Evolutionary conservation across 148 eudicot species (phyloP).

Genomic region (Simmondsia chinensis): DNA sequence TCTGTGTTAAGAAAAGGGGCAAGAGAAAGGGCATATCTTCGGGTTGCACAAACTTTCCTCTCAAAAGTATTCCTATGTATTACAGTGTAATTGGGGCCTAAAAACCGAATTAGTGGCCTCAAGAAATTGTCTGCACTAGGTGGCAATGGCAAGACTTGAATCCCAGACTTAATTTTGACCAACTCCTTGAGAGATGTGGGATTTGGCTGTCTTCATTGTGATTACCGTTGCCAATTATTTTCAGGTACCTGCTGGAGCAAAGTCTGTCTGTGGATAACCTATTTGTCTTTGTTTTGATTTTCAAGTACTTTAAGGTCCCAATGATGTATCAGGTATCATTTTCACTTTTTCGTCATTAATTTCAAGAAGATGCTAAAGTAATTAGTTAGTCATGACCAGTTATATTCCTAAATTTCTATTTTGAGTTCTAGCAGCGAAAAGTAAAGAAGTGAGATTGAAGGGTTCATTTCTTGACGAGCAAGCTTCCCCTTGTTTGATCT

Average conservation of each 20-base stretch:
- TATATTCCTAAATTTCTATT: neutral
- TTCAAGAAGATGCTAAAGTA: no score
- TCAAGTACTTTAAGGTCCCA: constrained; percentile 96
- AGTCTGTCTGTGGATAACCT: constrained; percentile 97
- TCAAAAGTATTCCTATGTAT: no score
- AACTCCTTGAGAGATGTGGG: neutral
- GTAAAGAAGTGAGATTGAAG: no score
- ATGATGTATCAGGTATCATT: constrained; percentile 55
- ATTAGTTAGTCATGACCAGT: constrained; percentile 3
- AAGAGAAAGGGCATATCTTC: no score
- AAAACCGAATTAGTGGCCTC: no score
- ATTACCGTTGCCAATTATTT: constrained; percentile 6
- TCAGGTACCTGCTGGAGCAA: constrained; percentile 91
- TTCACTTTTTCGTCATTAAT: no score
- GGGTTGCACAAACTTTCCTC: no score
- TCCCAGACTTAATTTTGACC: no score
- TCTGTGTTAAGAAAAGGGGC: no score
- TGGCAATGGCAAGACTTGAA: no score
- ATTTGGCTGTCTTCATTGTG: constrained; percentile 1
- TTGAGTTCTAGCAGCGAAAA: neutral
- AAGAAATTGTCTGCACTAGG: no score
- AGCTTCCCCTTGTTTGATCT: neutral
- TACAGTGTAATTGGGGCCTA: no score
- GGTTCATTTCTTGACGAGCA: neutral
- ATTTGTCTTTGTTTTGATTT: constrained; percentile 86